Percentiles rank a stretch among this genome's conserved stretches.
These are phyloP conservation scores for Phylloporus arenicola DNA, from an alignment of 768 basidiomycete species.

Conservation along the genomic window DNA sequence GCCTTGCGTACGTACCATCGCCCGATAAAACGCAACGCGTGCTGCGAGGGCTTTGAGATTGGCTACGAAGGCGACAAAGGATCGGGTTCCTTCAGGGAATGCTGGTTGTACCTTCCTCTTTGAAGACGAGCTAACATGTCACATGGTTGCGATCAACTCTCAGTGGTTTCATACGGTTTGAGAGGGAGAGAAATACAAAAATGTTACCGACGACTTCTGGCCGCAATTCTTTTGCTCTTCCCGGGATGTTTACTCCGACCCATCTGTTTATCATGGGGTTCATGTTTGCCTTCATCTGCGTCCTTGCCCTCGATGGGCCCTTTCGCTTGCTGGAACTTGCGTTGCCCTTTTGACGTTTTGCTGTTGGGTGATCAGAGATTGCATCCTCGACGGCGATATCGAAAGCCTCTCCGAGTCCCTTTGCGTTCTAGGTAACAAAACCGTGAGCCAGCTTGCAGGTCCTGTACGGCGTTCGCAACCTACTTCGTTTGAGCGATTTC, in stretches of 20 bases:
- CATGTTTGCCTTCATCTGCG: constrained; percentile 25
- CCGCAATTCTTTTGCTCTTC: constrained; percentile 50
- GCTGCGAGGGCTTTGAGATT: neutral
- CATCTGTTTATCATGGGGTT: constrained; percentile 15
- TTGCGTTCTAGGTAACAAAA: constrained; percentile 60
- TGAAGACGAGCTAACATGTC: too few relatives aligned
- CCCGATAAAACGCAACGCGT: neutral
- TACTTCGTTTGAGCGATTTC: constrained; percentile 88
- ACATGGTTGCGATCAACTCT: too few relatives aligned
- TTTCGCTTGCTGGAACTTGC: constrained; percentile 28
- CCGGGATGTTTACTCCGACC: constrained; percentile 49
- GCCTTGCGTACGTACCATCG: neutral
- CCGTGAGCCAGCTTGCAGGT: neutral
- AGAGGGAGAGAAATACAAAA: neutral
- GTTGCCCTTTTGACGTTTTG: constrained; percentile 43
- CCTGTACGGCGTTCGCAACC: neutral
- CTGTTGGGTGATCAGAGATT: constrained; percentile 61
- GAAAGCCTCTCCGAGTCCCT: constrained; percentile 66
- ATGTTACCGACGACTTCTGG: constrained; percentile 32
- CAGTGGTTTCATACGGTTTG: too few relatives aligned
- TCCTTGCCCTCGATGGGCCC: constrained; percentile 37
- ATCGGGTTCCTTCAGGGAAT: neutral
- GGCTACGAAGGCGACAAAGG: neutral
- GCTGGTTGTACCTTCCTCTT: too few relatives aligned
- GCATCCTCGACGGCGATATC: constrained; percentile 91